These are phyloP conservation scores for Meripilus lineatus DNA, from an alignment of 1,284 basidiomycete species.

Conservation along the genomic window DNA sequence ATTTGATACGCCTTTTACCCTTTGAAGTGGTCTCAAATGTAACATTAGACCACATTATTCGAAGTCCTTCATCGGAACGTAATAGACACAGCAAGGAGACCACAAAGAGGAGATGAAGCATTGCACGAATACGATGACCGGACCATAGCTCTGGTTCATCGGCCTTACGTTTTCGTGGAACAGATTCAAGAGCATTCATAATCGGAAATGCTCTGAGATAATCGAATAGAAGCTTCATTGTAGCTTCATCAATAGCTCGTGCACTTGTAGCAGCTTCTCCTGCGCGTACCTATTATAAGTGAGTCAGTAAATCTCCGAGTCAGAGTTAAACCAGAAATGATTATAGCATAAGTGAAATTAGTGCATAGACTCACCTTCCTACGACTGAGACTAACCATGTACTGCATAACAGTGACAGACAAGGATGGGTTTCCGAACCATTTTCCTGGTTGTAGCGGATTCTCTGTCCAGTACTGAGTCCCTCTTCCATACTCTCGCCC, in stretches of 20 bases:
- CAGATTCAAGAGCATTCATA: not conserved
- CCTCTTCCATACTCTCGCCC: slow-evolving; percentile 16
- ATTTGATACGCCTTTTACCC: not conserved
- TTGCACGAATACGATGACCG: slow-evolving; percentile 7
- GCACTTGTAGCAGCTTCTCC: slow-evolving; percentile 16
- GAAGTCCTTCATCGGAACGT: slow-evolving; percentile 15
- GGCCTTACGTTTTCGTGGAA: not conserved
- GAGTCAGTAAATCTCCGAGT: not conserved
- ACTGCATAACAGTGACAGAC: slow-evolving; percentile 16
- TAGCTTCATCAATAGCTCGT: slow-evolving; percentile 10
- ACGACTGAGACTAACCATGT: slow-evolving; percentile 22
- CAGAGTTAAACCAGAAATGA: too few relatives aligned
- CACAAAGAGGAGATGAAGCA: slow-evolving; percentile 13
- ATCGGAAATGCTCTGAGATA: not conserved
- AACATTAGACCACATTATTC: slow-evolving; percentile 9
- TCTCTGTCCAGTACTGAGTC: slow-evolving; percentile 15
- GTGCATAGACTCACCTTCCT: slow-evolving; percentile 9
- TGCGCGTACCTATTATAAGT: slow-evolving; percentile 5
- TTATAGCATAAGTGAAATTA: not conserved
- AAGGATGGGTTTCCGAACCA: slow-evolving; percentile 18
- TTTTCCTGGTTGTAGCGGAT: slow-evolving; percentile 2
- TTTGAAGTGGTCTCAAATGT: not conserved
- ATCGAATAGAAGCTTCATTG: not conserved
- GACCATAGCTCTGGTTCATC: slow-evolving; percentile 11
- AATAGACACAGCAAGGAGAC: slow-evolving; percentile 15